Percentiles rank a stretch among this genome's conserved stretches.
phyloP scores from a whole-genome alignment of 2,329 filamentous ascomycete species.

The Albifimbria verrucaria region DNA sequence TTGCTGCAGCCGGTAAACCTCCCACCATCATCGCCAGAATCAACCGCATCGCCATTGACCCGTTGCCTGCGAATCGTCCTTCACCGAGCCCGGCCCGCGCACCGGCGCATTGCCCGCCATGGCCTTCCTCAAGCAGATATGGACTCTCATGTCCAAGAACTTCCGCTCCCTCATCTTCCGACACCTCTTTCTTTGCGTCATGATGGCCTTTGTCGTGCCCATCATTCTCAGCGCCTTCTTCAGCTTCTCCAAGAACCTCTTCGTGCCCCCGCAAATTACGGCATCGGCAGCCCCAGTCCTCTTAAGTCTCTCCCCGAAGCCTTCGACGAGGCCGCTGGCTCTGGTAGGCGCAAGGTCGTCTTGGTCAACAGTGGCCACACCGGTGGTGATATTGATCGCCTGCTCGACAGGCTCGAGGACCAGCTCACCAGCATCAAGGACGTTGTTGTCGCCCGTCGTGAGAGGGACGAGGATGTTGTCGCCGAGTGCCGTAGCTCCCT shows the following conservation, averaged over 20 bases:
- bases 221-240: conserved; percentile 57
- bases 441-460: conserved; percentile 52
- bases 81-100: too few species aligned
- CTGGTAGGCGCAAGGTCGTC: conserved; percentile 64
- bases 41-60: too few species aligned
- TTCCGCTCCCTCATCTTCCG: conserved; percentile 55
- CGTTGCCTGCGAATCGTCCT: too few species aligned
- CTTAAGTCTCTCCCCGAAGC: conserved; percentile 65
- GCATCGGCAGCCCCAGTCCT: conserved; percentile 61
- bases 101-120: conserved; percentile 37
- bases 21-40: too few species aligned
- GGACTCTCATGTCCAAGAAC: conserved; percentile 62
- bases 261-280: conserved; percentile 75
- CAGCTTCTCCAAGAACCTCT: conserved; percentile 76
- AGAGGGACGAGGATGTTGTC: conserved; percentile 55
- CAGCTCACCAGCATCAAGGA: conserved; percentile 50
- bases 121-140: conserved; percentile 54
- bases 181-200: conserved; percentile 46
- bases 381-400: conserved; percentile 67
- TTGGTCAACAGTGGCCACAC: conserved; percentile 73
- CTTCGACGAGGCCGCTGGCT: conserved; percentile 50
- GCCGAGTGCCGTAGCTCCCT: conserved; percentile 61
- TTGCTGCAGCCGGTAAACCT: too few species aligned
- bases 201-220: conserved; percentile 59
- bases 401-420: conserved; percentile 62